phyloP scores from a whole-genome alignment of 768 basidiomycete species.

The Fibroporia radiculosa region DNA sequence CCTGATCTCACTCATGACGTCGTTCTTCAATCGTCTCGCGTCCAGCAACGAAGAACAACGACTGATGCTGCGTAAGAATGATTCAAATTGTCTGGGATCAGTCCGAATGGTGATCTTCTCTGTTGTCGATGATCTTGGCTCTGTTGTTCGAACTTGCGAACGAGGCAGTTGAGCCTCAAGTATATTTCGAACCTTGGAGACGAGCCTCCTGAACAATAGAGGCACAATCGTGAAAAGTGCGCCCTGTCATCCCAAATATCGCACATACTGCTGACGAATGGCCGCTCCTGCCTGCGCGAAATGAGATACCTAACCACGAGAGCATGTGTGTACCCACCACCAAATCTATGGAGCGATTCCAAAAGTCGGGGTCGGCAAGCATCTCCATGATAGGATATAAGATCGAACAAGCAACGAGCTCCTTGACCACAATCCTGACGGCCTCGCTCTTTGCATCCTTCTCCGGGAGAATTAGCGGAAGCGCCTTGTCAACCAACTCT shows the following conservation, averaged over 20 bases:
- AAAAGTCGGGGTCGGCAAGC: slow-evolving; percentile 93
- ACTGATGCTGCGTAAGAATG: slow-evolving; percentile 80
- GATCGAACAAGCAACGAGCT: slow-evolving; percentile 76
- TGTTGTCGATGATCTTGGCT: slow-evolving; percentile 35
- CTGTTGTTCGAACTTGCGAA: slow-evolving; percentile 34
- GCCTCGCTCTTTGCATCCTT: slow-evolving; percentile 65
- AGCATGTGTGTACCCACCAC: slow-evolving; percentile 46
- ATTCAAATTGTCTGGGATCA: slow-evolving; percentile 78
- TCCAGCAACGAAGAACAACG: slow-evolving; percentile 80
- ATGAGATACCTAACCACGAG: slow-evolving; percentile 2
- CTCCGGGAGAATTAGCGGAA: slow-evolving; percentile 70
- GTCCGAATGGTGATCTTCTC: slow-evolving; percentile 81
- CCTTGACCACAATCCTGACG: slow-evolving; percentile 66
- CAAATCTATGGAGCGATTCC: slow-evolving; percentile 90
- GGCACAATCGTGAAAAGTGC: slow-evolving; percentile 2
- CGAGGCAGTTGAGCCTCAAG: slow-evolving; percentile 72
- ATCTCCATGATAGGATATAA: slow-evolving; percentile 87
- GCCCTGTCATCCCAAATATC: slow-evolving; percentile 39
- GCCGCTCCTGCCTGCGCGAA: slow-evolving; percentile 49
- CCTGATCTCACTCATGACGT: slow-evolving; percentile 87
- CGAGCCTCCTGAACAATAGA: slow-evolving; percentile 51
- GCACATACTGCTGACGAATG: slow-evolving; percentile 61
- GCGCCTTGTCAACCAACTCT: slow-evolving; percentile 56
- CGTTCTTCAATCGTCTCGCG: slow-evolving; percentile 84
- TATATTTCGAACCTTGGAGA: slow-evolving; percentile 80